Evolutionary conservation across 2,329 filamentous ascomycete genomes (phyloP), one percentile per base, ranked within the genome.

Genomic region (Phaeomoniella chlamydospora): DNA sequence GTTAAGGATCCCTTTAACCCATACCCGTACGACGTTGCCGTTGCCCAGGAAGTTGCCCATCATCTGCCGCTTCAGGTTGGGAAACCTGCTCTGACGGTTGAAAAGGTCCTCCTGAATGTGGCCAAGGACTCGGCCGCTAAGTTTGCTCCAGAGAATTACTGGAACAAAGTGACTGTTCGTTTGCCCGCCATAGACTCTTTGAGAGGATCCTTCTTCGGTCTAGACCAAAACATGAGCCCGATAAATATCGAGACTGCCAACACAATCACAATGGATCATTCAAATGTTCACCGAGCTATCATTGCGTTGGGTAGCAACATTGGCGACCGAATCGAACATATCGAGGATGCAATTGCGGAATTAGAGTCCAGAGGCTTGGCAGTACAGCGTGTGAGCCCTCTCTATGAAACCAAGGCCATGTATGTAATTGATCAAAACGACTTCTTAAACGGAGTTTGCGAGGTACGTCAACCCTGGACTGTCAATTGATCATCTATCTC

Each of bases 341-440:
- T 98, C 44, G 86, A 94, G 56, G 67, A 70, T 48, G 88, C 90
- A 1, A 87, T 86, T 54, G 67, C 65, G 31, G 72, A 80, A 52
- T 85, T 98, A 74, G 74, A 82, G 43, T 62, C 67, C 31, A 67
- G 73, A 15, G 77, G 75, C 19, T 84, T 96, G 51, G 72, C 61
- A 36, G 71, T 98, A 29, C 69, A 74, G 49, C 70, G 78, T 48
- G 94, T 88, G 0, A 96, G 88, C 55, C 80, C 77, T 41, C 65
- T 98, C 3, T 98, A 90, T 72, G 86, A 96, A 62, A 98, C 88
- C 3, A 77, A 84, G 48, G 85, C 90, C 15, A 98, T 98, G 90
- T 98, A 98, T 57, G 81, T 94, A 43, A 64, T 81, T 43, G 80
- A 94, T 43, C 90, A 98, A 56, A 77, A 77, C 43, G 72, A 74